phyloP scores from a whole-genome alignment of 495 filamentous ascomycete species.

The Aspergillus indologenus region DNA sequence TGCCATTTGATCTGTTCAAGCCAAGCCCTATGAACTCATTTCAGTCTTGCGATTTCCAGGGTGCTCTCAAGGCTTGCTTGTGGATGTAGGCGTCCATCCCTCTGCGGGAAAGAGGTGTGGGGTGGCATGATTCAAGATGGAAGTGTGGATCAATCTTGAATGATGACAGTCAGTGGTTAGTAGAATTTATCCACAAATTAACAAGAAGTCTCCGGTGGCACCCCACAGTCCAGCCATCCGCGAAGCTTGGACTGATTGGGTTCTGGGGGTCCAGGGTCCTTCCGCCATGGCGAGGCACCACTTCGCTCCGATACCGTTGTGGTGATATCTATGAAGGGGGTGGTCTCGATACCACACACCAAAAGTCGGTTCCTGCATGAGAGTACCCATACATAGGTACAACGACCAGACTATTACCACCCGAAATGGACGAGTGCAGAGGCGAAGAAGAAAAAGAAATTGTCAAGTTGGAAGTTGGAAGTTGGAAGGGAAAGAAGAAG shows the following conservation, averaged over 20 bases:
- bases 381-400: too few species aligned
- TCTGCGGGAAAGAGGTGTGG: neutral
- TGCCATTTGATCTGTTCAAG: too few species aligned
- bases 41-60: neutral
- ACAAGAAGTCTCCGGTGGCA: conserved; percentile 6
- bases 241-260: conserved; percentile 6
- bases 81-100: neutral
- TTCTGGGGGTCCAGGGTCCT: neutral
- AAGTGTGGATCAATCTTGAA: neutral
- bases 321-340: neutral
- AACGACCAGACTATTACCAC: neutral
- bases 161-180: neutral
- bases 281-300: neutral
- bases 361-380: neutral
- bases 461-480: neutral
- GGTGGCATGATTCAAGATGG: neutral
- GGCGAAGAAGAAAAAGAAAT: too few species aligned
- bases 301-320: neutral
- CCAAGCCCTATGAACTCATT: neutral
- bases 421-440: neutral
- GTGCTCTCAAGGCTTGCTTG: neutral
- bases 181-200: neutral
- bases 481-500: too few species aligned
- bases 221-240: conserved; percentile 3
- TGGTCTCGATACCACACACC: neutral